Conservation (phyloP, 2,329 filamentous ascomycete species). For the Rhynchosporium secalis region DNA sequence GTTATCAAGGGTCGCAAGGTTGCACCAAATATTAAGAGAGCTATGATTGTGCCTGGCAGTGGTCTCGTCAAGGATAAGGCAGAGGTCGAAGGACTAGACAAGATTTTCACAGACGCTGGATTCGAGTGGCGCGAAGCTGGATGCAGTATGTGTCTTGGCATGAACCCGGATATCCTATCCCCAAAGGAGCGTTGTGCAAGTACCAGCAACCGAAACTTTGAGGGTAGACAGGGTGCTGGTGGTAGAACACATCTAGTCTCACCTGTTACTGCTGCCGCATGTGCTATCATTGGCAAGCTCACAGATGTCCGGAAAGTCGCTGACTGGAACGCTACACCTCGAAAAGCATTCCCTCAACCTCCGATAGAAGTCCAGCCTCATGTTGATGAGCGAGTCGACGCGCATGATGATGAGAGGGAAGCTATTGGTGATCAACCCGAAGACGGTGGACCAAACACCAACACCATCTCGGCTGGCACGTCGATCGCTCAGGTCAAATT, state of each 20-base stretch:
- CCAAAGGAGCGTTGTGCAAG: constrained; percentile 92
- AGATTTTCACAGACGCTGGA: constrained; percentile 86
- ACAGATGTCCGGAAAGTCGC: constrained; percentile 84
- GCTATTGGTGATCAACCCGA: constrained; percentile 58
- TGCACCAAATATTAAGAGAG: constrained; percentile 84
- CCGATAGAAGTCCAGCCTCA: constrained; percentile 45
- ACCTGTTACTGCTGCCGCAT: constrained; percentile 92
- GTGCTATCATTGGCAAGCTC: constrained; percentile 85
- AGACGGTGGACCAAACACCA: constrained; percentile 65
- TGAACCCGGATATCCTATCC: constrained; percentile 97
- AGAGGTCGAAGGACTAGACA: constrained; percentile 87
- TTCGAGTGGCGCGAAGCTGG: constrained; percentile 99
- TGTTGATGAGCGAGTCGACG: constrained; percentile 53
- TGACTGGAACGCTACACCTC: constrained; percentile 49
- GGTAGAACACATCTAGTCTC: constrained; percentile 96
- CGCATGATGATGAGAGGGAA: constrained; percentile 55
- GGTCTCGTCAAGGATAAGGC: constrained; percentile 91
- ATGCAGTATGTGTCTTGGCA: constrained; percentile 98
- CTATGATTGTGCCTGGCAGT: constrained; percentile 95
- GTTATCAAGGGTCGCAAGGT: constrained; percentile 87
- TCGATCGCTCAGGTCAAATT: constrained; percentile 79
- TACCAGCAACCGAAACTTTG: constrained; percentile 96
- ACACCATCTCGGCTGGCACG: constrained; percentile 53
- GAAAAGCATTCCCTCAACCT: constrained; percentile 33
- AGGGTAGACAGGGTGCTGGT: constrained; percentile 89